Evolutionary conservation across 306 rosid species (phyloP), one percentile per base, ranked within the genome.

Genomic region (Mimosa bimucronata): DNA sequence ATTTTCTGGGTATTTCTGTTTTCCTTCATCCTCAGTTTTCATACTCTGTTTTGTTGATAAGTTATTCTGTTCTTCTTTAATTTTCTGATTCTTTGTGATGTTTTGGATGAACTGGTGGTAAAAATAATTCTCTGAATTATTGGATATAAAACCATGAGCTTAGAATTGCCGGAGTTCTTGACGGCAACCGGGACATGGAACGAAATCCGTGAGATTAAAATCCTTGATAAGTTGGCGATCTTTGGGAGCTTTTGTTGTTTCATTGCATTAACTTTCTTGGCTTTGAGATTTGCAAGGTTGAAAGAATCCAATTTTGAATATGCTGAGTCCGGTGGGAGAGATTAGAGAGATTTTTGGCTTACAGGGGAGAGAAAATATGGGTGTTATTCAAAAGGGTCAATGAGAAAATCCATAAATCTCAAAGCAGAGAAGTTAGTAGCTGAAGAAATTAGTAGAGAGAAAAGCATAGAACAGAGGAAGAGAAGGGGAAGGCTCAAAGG

Each of bases 251-350:
- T 90, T 8, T 85, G 83, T 74, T 87, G 18, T 79, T 85, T 90
- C 6, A 74, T 85, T 11, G 90, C 87, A 80, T 91, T 94, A n/a
- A 88, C 83, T 86, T 91, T 92, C 88, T 88, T 94, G 18, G 89
- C 78, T 82, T 89, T 91, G 25, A 94, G 84, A 80, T 90, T 82
- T 62, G 81, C 84, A 75, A 90, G 85, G 42, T 83, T 83, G 72
- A 90, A 74, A 0, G 95, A 91, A 29, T 92, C 86, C 98, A 94
- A 92, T 50, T 10, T 6, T 19, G 58, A 11, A 0, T 37, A 38
- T n/a, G 30, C 16, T 10, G 52, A 67, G 45, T 67, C 45, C n/a
- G n/a, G n/a, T 23, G 53, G 25, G 19, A 65, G 6, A n/a, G 31
- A 81, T 5, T 53, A 44, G 25, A 42, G 19, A 16, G 3, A 7